A percentile compares a stretch with the other conserved stretches of the same genome.
phyloP scores from a whole-genome alignment of 2,329 filamentous ascomycete genomes.

The Diatrype stigma region DNA sequence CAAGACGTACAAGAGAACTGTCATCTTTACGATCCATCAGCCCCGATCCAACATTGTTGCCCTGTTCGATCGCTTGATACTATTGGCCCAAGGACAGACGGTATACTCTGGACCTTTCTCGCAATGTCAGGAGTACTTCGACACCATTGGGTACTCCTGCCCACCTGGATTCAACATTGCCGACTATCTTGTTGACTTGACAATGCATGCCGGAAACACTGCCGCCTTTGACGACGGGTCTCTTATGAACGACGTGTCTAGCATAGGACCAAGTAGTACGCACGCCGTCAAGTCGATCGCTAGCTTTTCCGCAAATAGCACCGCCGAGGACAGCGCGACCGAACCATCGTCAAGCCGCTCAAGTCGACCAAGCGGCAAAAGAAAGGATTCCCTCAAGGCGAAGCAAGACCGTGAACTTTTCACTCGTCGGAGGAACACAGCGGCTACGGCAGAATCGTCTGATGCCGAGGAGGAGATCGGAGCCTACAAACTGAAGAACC shows the following conservation, averaged over 20 bases:
- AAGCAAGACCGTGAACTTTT: conserved; percentile 89
- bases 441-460: conserved; percentile 60
- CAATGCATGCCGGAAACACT: conserved; percentile 81
- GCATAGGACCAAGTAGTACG: conserved; percentile 79
- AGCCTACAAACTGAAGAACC: conserved; percentile 48
- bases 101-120: conserved; percentile 92
- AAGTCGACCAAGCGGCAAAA: conserved; percentile 62
- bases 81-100: conserved; percentile 81
- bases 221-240: conserved; percentile 56
- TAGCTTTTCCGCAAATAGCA: conserved; percentile 73
- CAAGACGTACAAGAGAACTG: conserved; percentile 93
- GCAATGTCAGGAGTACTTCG: conserved; percentile 88
- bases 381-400: conserved; percentile 75
- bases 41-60: conserved; percentile 97
- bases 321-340: conserved; percentile 61
- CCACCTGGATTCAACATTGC: conserved; percentile 98
- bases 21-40: conserved; percentile 98
- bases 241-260: conserved; percentile 52
- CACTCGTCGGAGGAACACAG: conserved; percentile 68
- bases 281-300: conserved; percentile 86
- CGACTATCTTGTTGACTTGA: conserved; percentile 94
- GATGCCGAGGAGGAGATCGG: conserved; percentile 49
- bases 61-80: conserved; percentile 88
- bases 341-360: conserved; percentile 59
- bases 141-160: conserved; percentile 85